Percentiles rank a stretch among this genome's conserved stretches.
Evolutionary conservation across 2,329 filamentous ascomycete species (phyloP).

Genomic region (Akanthomyces lecanii): DNA sequence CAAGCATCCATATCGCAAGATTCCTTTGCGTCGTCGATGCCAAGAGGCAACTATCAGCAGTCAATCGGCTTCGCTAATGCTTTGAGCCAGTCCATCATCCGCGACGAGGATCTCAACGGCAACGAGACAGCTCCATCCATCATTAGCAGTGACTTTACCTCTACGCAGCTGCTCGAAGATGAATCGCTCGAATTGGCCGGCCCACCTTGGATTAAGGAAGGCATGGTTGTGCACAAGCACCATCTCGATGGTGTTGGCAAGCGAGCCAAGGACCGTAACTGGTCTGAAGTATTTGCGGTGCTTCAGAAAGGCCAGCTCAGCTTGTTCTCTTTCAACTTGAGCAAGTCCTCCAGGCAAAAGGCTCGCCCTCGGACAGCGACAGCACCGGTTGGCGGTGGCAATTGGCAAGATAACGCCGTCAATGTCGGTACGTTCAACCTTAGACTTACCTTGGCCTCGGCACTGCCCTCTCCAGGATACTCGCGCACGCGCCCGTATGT

Average conservation of each 20-base stretch:
- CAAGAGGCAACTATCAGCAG: slow-evolving; percentile 81
- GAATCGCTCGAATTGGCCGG: slow-evolving; percentile 87
- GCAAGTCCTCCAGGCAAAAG: slow-evolving; percentile 70
- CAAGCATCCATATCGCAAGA: slow-evolving; percentile 90
- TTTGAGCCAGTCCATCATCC: slow-evolving; percentile 91
- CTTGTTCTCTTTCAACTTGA: slow-evolving; percentile 86
- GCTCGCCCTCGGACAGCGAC: slow-evolving; percentile 49
- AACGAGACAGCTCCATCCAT: slow-evolving; percentile 44
- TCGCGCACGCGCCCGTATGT: slow-evolving; percentile 87
- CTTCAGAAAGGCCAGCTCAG: slow-evolving; percentile 93
- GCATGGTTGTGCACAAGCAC: slow-evolving; percentile 92
- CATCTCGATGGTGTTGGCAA: slow-evolving; percentile 88
- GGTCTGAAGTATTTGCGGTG: slow-evolving; percentile 93
- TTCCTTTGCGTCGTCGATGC: slow-evolving; percentile 74
- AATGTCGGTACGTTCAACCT: slow-evolving; percentile 83
- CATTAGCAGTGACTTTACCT: slow-evolving; percentile 56
- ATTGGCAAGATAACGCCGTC: slow-evolving; percentile 97
- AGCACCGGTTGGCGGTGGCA: slow-evolving; percentile 71
- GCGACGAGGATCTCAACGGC: slow-evolving; percentile 67
- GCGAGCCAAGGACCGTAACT: slow-evolving; percentile 88
- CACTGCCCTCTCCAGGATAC: slow-evolving; percentile 86
- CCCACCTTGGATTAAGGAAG: slow-evolving; percentile 98
- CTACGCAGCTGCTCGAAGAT: slow-evolving; percentile 74
- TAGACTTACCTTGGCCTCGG: slow-evolving; percentile 85
- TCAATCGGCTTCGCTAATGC: slow-evolving; percentile 97